These are phyloP conservation scores for Cruciata laevipes DNA, from an alignment of 257 asterid species.

Conservation along the genomic window DNA sequence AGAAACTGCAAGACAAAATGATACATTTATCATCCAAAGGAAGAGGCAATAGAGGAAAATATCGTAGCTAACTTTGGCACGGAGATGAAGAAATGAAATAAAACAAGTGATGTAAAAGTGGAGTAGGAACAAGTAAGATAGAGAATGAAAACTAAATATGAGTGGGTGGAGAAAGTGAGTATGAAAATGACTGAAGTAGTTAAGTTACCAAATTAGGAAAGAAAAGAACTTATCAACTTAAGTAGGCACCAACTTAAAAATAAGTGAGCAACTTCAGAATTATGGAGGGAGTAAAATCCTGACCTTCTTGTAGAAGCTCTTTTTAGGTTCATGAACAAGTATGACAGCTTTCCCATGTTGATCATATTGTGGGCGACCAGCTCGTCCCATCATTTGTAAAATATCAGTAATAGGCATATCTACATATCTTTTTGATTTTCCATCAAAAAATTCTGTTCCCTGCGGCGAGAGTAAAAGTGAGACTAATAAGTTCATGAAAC, in stretches of 20 bases:
- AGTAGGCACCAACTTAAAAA: not conserved
- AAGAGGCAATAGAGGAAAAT: not conserved
- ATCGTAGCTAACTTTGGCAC: not conserved
- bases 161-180: not conserved
- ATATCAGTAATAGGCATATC: slow-evolving; percentile 98
- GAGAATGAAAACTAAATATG: not conserved
- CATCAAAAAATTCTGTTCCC: slow-evolving; percentile 98
- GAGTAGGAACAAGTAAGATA: not conserved
- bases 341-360: slow-evolving; percentile 98
- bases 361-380: slow-evolving; percentile 97
- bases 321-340: slow-evolving; percentile 98
- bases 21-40: not conserved
- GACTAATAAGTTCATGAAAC: slow-evolving; percentile 2
- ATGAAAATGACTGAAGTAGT: not conserved
- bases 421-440: slow-evolving; percentile 81
- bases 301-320: slow-evolving; percentile 97
- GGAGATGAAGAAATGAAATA: not conserved
- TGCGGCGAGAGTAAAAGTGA: slow-evolving; percentile 23
- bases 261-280: no score
- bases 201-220: no score
- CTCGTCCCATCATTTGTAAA: slow-evolving; percentile 99
- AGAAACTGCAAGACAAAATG: slow-evolving; percentile 56
- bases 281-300: not conserved
- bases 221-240: not conserved
- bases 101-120: not conserved